These are phyloP conservation scores for Euphorbia lathyris DNA, from an alignment of 345 rosid genomes.

Conservation along the genomic window DNA sequence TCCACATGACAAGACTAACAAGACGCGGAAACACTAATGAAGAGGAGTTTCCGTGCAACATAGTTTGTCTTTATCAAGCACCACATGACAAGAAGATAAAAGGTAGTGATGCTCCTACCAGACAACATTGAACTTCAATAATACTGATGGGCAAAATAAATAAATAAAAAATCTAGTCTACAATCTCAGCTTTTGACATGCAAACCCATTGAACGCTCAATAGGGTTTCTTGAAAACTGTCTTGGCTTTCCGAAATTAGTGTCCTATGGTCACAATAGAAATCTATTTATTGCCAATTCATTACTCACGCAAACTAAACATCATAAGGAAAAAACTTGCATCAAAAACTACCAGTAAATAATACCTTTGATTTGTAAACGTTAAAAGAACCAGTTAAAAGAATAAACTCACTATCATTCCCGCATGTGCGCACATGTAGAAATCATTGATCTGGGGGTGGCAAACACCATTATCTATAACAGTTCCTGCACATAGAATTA, in stretches of 20 bases:
- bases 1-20: too few relatives aligned
- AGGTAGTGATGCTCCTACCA: too few relatives aligned
- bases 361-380: neutral
- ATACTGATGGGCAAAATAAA: too few relatives aligned
- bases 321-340: neutral
- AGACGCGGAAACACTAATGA: too few relatives aligned
- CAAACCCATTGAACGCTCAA: neutral
- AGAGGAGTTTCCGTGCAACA: too few relatives aligned
- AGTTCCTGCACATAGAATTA: slow-evolving; percentile 17
- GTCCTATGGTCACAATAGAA: neutral
- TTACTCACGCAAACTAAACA: neutral
- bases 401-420: slow-evolving; percentile 26
- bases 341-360: neutral
- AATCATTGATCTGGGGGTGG: slow-evolving; percentile 29
- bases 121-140: too few relatives aligned
- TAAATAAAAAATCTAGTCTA: too few relatives aligned
- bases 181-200: neutral
- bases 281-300: neutral
- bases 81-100: too few relatives aligned
- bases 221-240: neutral
- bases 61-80: too few relatives aligned
- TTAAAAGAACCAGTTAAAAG: neutral
- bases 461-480: slow-evolving; percentile 21
- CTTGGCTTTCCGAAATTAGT: neutral
- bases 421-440: slow-evolving; percentile 25